phyloP scores from a whole-genome alignment of 2,329 filamentous ascomycete genomes.

The Esteya vermicola region DNA sequence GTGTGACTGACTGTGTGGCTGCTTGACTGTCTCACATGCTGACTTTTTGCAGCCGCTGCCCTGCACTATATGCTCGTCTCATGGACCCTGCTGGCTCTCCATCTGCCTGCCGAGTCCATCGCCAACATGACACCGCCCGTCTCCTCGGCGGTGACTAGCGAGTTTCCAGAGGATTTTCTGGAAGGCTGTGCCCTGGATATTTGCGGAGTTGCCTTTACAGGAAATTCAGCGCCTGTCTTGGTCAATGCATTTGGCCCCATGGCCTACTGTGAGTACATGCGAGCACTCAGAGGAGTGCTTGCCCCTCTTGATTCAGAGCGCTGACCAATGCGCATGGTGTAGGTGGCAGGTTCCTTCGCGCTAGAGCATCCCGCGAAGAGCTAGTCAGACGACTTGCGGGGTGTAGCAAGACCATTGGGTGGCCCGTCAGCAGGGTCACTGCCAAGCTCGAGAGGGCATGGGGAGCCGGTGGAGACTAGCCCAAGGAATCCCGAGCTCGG shows the following conservation, averaged over 20 bases:
- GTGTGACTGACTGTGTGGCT: background rate
- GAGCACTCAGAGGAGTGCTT: too few relatives aligned
- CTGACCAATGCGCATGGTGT: too few relatives aligned
- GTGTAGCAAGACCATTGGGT: background rate
- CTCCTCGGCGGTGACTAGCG: too few relatives aligned
- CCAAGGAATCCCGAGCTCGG: background rate
- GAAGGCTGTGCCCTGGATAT: background rate
- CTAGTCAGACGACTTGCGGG: background rate
- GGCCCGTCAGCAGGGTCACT: background rate
- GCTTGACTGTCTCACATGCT: background rate
- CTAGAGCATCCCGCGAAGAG: background rate
- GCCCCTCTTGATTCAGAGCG: too few relatives aligned
- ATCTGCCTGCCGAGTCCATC: background rate
- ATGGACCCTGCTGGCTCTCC: background rate
- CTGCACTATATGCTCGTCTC: background rate
- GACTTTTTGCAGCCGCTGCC: background rate
- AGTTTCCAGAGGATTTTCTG: background rate
- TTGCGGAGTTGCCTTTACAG: background rate
- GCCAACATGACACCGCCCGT: background rate
- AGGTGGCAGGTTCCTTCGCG: background rate
- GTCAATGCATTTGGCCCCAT: background rate
- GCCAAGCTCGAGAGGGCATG: background rate
- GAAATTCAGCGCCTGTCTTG: background rate
- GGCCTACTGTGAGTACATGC: background rate
- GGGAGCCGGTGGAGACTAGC: background rate